phyloP scores from a whole-genome alignment of 169 alveolate species.

The Plasmodium inui region DNA sequence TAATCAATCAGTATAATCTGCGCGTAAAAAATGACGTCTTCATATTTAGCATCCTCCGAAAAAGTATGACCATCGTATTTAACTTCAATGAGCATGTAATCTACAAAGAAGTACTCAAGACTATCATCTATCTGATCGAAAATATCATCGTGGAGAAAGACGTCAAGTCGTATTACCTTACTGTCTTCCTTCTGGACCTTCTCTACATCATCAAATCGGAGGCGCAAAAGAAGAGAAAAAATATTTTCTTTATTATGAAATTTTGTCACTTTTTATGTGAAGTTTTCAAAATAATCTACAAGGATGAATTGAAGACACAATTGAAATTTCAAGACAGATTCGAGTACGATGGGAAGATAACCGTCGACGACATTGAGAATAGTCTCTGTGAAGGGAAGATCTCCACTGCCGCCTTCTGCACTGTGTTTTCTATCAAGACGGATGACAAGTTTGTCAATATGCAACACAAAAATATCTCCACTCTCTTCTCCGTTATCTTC shows the following conservation, averaged over 20 bases:
- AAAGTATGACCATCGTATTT: constrained; percentile 29
- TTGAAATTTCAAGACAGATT: constrained; percentile 13
- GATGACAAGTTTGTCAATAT: constrained; percentile 47
- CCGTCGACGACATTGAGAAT: constrained; percentile 48
- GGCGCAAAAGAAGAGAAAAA: constrained; percentile 43
- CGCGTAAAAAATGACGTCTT: constrained; percentile 56
- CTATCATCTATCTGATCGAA: constrained; percentile 40
- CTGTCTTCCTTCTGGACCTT: constrained; percentile 49
- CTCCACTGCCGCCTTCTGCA: constrained; percentile 20
- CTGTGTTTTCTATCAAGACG: constrained; percentile 45
- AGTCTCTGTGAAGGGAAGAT: constrained; percentile 34
- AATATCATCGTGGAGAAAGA: constrained; percentile 53
- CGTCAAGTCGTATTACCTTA: constrained; percentile 41
- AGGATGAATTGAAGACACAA: constrained; percentile 44
- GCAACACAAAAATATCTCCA: constrained; percentile 53
- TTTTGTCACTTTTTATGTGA: constrained; percentile 62
- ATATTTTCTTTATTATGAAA: constrained; percentile 51
- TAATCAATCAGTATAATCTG: constrained; percentile 16
- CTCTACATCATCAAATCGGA: constrained; percentile 55
- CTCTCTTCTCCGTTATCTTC: constrained; percentile 38
- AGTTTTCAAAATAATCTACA: constrained; percentile 47
- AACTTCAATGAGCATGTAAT: constrained; percentile 50
- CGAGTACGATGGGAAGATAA: constrained; percentile 8
- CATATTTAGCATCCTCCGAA: constrained; percentile 63
- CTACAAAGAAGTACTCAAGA: constrained; percentile 58